These are phyloP conservation scores for Aleurites moluccanus DNA, from an alignment of 441 rosid species.

Conservation along the genomic window DNA sequence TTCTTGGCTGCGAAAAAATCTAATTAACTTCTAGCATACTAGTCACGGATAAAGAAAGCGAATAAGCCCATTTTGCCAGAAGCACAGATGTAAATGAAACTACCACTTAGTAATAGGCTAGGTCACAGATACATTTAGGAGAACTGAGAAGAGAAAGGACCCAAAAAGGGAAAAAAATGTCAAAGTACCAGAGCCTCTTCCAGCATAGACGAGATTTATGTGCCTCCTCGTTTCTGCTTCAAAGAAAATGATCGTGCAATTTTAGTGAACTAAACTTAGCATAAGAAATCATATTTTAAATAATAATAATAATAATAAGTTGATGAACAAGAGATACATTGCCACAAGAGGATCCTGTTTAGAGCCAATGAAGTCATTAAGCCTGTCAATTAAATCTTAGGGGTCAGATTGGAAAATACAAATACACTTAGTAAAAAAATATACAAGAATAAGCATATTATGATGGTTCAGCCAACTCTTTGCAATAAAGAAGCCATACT, in stretches of 20 bases:
- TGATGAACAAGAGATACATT: conserved; percentile 23
- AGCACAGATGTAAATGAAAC: neutral
- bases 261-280: neutral
- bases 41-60: neutral
- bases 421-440: neutral
- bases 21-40: neutral
- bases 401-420: neutral
- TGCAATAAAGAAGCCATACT: conserved; percentile 35
- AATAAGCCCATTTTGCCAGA: neutral
- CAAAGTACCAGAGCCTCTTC: conserved; percentile 35
- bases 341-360: conserved; percentile 42
- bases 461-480: neutral
- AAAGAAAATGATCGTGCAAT: neutral
- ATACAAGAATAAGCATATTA: neutral
- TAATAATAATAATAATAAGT: neutral
- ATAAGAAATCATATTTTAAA: neutral
- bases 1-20: neutral
- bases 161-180: neutral
- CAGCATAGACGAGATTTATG: conserved; percentile 21
- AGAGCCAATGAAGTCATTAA: conserved; percentile 43
- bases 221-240: conserved; percentile 25
- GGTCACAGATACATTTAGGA: neutral
- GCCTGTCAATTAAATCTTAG: conserved; percentile 34
- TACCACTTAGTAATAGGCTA: neutral
- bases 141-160: neutral